Base-by-base conservation (phyloP, 2,329 filamentous ascomycete species). In the Fusarium pseudocircinatum region DNA sequence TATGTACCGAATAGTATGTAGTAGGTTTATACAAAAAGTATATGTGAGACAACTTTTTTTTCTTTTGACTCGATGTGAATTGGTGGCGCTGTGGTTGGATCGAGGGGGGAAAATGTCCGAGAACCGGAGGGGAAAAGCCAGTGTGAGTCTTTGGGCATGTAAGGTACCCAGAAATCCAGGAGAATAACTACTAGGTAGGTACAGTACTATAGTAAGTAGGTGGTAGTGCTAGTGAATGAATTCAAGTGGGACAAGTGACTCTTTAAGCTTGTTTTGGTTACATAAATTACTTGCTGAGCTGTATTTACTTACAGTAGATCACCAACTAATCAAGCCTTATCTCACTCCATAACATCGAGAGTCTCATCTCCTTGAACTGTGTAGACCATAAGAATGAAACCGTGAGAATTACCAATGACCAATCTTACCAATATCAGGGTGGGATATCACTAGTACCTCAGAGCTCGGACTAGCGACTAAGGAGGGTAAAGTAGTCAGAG, bases 51-150 rank as follows among this genome's bases (percentile, higher is more conserved):
- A 46, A n/a, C 63, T 61, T 73, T 72, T 67, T 67, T 57, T 37
- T 57, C 26, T 28, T 28, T 69, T 42, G 60, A 43, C 54, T 71
- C 42, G 37, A 63, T 50, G 26, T 37, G 58, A 65, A 62, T 60
- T 53, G 68, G 67, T 65, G 47, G 49, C 58, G 72, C 61, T 66
- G 72, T 59, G 63, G 72, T 72, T 66, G 34, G 58, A 67, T 63
- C 42, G 39, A 56, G 46, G 47, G 47, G 52, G 9, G 15, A 65
- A 69, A 63, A 57, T 67, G 72, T 70, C 72, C 72, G 72, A 74
- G 54, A 67, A 74, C 67, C 72, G 72, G 72, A 74, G 72, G 46
- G 46, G 43, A 36, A 47, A 47, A 37, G 42, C 43, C 28, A 46
- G 32, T 26, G 37, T 60, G 56, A 74, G 67, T 58, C 67, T 65